phyloP scores from a whole-genome alignment of 1,284 basidiomycete species.

The Pholiota adiposa region DNA sequence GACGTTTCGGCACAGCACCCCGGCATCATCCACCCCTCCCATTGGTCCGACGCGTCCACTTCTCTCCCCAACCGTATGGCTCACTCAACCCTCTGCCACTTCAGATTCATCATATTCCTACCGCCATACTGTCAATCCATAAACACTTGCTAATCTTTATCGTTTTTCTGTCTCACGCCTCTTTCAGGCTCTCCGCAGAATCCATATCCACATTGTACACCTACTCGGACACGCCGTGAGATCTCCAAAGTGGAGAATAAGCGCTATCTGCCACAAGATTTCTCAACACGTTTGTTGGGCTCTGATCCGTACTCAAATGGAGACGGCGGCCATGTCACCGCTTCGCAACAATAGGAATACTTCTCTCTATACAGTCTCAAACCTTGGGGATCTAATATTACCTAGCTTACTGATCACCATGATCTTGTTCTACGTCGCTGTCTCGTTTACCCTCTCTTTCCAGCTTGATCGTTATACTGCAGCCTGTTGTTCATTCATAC shows the following conservation, averaged over 20 bases:
- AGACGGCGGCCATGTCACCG: neutral
- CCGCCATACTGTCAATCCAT: too few relatives aligned
- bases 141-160: too few relatives aligned
- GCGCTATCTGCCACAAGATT: neutral
- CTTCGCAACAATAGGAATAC: neutral
- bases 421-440: neutral
- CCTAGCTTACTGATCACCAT: neutral
- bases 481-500: neutral
- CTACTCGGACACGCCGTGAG: slow-evolving; percentile 12
- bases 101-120: neutral
- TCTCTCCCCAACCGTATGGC: neutral
- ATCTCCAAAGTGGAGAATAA: slow-evolving; percentile 1
- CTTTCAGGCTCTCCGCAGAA: neutral
- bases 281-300: neutral
- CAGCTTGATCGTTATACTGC: neutral
- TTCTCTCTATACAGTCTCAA: neutral
- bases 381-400: neutral
- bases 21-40: slow-evolving; percentile 8
- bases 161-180: neutral
- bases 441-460: neutral
- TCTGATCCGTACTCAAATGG: neutral
- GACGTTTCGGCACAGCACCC: slow-evolving; percentile 17
- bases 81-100: too few relatives aligned
- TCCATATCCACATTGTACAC: neutral
- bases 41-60: slow-evolving; percentile 5